Evolutionary conservation across 768 basidiomycete genomes (phyloP), one percentile per base, ranked within the genome.

Genomic region (Heimioporus sp.): DNA sequence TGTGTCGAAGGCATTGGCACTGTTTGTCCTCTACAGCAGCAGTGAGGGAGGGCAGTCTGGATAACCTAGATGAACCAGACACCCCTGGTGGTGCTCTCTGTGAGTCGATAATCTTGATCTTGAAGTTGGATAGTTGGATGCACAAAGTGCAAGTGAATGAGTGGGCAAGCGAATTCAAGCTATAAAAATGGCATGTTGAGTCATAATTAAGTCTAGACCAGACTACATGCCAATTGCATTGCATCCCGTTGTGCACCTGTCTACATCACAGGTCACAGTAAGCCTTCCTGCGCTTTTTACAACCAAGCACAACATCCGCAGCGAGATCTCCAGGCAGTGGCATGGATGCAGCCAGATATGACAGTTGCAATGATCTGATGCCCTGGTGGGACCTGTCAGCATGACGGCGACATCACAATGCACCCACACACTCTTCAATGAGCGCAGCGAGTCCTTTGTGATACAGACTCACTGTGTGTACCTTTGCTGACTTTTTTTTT

Each of bases 1-100:
- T 68, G 93, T 94, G 68, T 97, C 96, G 69, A 98, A 99, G 81
- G 97, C 96, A 67, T 98, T 99, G 57, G 97, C 97, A 99, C 70
- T 99, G 95, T 71, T 97, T 95, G 52, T 94, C 95, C 87, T 97
- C 95, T 96, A 62, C 36, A 46, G 37, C 19, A 54, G 31, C 2
- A 38, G 15, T 35, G 15, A 2, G 24, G 32, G 75, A 81, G 48
- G 12, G 35, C n/a, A n/a, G 97, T 9, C 10, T 34, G 32, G 32
- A 9, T 35, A 7, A 28, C 1, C 24, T 4, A 7, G 24, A 28
- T 35, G 35, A 75, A 81, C 48, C 38, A 24, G 24, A 28, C 7
- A 92, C 94, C 93, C 82, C 96, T 78, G 52, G 98, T 82, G 5
- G 96, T 98, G 62, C 90, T 93, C 74, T 98, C 94, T 4, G 24